These are phyloP conservation scores for Lentinula sp. DNA, from an alignment of 768 basidiomycete species.

Conservation along the genomic window DNA sequence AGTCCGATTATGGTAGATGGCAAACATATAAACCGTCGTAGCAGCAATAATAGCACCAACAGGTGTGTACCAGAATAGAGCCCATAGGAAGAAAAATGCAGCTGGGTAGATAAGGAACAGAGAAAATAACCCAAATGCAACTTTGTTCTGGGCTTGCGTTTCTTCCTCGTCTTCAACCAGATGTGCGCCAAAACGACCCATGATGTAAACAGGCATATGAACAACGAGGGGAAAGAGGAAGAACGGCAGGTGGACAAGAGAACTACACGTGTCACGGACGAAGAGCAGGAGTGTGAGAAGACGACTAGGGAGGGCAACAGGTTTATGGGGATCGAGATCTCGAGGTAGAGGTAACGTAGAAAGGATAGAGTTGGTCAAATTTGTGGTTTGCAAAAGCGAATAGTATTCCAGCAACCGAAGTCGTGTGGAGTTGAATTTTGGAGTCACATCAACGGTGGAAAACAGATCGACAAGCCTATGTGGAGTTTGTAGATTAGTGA, in stretches of 20 bases:
- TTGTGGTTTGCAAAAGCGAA: conserved; percentile 74
- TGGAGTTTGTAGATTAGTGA: conserved; percentile 9
- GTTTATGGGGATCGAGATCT: conserved; percentile 71
- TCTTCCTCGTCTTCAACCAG: conserved; percentile 86
- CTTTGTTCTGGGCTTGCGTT: conserved; percentile 95
- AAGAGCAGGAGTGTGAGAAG: conserved; percentile 75
- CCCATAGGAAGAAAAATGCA: conserved; percentile 85
- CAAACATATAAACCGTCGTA: conserved; percentile 67
- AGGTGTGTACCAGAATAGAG: conserved; percentile 69
- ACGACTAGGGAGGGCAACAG: conserved; percentile 77
- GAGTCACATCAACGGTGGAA: conserved; percentile 54
- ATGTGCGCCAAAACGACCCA: conserved; percentile 69
- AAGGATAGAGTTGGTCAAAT: conserved; percentile 81
- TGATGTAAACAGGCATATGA: conserved; percentile 80
- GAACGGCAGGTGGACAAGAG: conserved; percentile 75
- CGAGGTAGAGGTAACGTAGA: conserved; percentile 80
- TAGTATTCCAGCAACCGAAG: conserved; percentile 80
- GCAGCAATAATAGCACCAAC: conserved; percentile 69
- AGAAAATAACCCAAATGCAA: conserved; percentile 78
- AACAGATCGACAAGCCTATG: conserved; percentile 84
- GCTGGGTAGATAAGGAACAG: conserved; percentile 72
- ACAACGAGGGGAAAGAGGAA: conserved; percentile 83
- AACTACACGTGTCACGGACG: conserved; percentile 68
- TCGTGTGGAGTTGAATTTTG: conserved; percentile 54
- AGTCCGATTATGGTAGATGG: conserved; percentile 78